Evolutionary conservation across 192 early-diverging fungal species (phyloP), one percentile per base, ranked within the genome.

Genomic region (Coemansia sp.): DNA sequence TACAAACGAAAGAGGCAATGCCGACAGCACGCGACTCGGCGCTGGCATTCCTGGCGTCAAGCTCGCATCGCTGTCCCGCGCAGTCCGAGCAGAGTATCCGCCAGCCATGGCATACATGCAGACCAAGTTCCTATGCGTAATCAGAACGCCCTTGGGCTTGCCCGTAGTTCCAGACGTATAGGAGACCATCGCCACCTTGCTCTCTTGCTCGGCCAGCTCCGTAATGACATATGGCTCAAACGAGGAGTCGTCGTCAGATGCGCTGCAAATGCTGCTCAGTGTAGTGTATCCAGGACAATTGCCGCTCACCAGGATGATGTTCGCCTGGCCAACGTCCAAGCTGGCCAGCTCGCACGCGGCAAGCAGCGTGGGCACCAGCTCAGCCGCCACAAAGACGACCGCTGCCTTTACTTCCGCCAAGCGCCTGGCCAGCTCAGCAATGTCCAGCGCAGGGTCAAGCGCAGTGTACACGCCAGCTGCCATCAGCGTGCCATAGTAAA

Each of bases 121-220:
- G 0, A 79, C 46, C 15, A 84, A 42, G 42, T 79, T 84, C 41
- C 70, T 64, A 38, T 79, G 82, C 0, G 73, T 70, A 27, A 84
- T 65, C 65, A 73, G 60, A 14, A 72, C 60, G 11, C 76, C 82
- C 62, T 76, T 78, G 14, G 77, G 38, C 3, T 17, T 22, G 2
- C 82, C 82, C 1, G 82, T 69, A 0, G 77, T 79, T 14, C 82
- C 82, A 4, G 82, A 79, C 12, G 82, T 67, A 43, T 73, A 79
- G 0, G 67, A 37, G 3, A 83, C 60, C 27, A 78, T 59, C 1
- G 80, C 75, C 2, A 70, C 64, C 24, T 29, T 64, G 40, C 24
- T 25, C 6, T 38, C 65, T 15, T 60, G 27, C 20, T 67, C 49
- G 4, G 54, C 59, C 3, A 8, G 25, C 2, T 56, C 27, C n/a